Evolutionary conservation across 441 rosid species (phyloP).

Genomic region (Isatis lusitanica): DNA sequence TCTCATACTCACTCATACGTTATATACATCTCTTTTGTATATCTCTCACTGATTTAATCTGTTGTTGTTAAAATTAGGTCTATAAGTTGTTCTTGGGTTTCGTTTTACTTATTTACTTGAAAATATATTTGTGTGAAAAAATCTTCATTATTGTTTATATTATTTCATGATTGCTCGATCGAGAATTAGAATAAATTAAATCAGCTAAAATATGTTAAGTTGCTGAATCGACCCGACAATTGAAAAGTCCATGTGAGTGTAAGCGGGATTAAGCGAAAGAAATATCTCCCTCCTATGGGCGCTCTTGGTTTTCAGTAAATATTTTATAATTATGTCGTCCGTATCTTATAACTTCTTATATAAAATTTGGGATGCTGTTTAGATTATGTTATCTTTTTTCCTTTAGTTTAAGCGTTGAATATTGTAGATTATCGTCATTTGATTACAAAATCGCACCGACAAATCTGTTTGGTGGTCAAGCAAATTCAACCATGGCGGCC

Average conservation of each 20-base stretch:
- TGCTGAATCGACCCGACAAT: conserved; percentile 1
- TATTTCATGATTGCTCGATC: background rate
- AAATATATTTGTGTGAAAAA: background rate
- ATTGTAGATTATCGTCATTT: background rate
- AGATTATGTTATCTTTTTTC: conserved; percentile 15
- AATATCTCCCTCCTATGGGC: conserved; percentile 25
- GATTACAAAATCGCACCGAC: conserved; percentile 18
- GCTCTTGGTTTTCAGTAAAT: conserved; percentile 27
- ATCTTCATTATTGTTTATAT: background rate
- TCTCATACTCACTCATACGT: background rate
- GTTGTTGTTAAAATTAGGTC: background rate
- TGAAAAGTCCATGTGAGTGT: conserved; percentile 23
- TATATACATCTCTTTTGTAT: conserved; percentile 4
- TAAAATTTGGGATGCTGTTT: background rate
- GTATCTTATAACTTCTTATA: background rate
- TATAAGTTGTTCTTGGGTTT: background rate
- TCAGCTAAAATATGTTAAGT: background rate
- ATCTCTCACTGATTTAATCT: background rate
- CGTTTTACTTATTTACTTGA: background rate
- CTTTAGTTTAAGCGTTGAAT: background rate
- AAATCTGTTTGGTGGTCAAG: background rate
- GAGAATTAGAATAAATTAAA: background rate
- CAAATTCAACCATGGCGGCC: conserved; percentile 19
- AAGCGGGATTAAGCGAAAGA: conserved; percentile 14
- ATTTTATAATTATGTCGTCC: background rate